Conservation (phyloP, 2,329 filamentous ascomycete genomes). For the Neocucurbitaria cava region DNA sequence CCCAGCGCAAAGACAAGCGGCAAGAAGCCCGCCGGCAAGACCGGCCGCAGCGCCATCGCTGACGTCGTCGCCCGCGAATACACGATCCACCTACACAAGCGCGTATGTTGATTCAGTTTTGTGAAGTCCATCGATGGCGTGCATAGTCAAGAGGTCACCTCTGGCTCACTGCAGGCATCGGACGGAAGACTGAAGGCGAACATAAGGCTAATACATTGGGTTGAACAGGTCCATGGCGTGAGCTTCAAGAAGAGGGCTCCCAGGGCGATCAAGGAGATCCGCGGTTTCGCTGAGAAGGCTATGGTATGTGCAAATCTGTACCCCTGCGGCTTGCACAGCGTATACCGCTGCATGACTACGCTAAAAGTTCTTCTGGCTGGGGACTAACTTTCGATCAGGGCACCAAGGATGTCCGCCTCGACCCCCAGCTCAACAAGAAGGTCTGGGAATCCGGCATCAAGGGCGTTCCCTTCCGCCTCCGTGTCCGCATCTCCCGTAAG, state of each 20-base stretch:
- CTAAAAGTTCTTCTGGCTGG: neutral
- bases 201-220: slow-evolving; percentile 55
- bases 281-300: slow-evolving; percentile 86
- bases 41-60: slow-evolving; percentile 89
- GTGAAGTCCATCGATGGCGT: slow-evolving; percentile 72
- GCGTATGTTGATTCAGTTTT: slow-evolving; percentile 81
- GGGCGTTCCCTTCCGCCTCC: slow-evolving; percentile 96
- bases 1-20: slow-evolving; percentile 47
- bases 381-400: slow-evolving; percentile 66
- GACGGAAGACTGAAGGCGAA: slow-evolving; percentile 69
- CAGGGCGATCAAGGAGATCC: slow-evolving; percentile 99
- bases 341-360: neutral
- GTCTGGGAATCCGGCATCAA: slow-evolving; percentile 99
- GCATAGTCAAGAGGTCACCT: slow-evolving; percentile 21
- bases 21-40: slow-evolving; percentile 71
- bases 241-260: slow-evolving; percentile 99
- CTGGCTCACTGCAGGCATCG: slow-evolving; percentile 54
- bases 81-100: slow-evolving; percentile 99
- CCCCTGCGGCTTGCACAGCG: neutral
- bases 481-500: slow-evolving; percentile 98
- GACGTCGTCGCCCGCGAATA: slow-evolving; percentile 99
- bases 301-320: slow-evolving; percentile 76
- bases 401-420: slow-evolving; percentile 94
- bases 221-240: slow-evolving; percentile 86
- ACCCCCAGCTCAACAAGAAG: slow-evolving; percentile 99